A percentile compares a stretch with the other conserved stretches of the same genome.
Conservation (phyloP, 106 monocot species). For the Posidonia australis region DNA sequence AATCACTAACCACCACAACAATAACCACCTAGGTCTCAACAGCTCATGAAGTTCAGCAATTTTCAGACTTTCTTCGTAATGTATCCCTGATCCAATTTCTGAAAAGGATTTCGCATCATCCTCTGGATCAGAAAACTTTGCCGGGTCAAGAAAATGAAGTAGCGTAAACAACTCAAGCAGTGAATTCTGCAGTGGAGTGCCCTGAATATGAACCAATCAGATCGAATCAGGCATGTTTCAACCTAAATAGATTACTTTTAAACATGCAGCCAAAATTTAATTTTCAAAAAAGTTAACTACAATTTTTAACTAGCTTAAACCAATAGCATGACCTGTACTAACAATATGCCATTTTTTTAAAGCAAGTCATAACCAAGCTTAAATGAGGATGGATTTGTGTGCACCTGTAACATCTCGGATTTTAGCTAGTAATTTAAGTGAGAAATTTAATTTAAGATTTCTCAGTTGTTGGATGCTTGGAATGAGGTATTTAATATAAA, state of each 20-base stretch:
- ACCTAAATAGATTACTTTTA: neutral
- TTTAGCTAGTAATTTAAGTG: no score
- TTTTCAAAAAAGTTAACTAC: no score
- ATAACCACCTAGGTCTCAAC: constrained; percentile 37
- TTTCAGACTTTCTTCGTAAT: constrained; percentile 8
- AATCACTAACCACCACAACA: neutral
- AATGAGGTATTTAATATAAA: no score
- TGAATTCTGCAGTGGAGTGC: constrained; percentile 49
- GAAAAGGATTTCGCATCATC: constrained; percentile 28
- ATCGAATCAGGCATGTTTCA: neutral
- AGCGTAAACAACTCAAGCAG: constrained; percentile 39
- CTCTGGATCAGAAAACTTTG: constrained; percentile 37
- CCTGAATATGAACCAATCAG: constrained; percentile 18
- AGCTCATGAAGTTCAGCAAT: constrained; percentile 41
- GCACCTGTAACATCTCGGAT: no score
- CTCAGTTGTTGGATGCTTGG: no score
- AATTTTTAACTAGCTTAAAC: no score
- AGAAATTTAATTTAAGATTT: no score
- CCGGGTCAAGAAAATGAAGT: constrained; percentile 49
- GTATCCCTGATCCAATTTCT: constrained; percentile 1
- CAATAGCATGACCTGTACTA: no score
- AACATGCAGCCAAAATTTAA: no score
- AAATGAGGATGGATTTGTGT: no score
- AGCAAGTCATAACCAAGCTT: no score
- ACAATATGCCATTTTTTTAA: no score